Base-by-base conservation (phyloP, 2,329 filamentous ascomycete genomes). In the Nigrospora sphaerica region DNA sequence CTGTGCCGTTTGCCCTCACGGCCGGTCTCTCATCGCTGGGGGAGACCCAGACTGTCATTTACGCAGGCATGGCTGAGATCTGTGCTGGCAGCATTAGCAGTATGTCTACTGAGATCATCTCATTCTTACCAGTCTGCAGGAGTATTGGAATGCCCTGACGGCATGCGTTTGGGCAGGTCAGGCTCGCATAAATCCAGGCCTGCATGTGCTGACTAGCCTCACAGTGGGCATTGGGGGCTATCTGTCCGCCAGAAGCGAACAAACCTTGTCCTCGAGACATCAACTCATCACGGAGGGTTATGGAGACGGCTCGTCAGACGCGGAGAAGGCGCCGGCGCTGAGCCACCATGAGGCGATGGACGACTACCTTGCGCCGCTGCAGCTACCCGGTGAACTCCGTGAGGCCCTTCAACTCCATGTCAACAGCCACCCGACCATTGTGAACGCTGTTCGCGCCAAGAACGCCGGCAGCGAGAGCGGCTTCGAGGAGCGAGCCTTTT, bases 1-100 rank as follows among this genome's bases (percentile, higher is more conserved):
- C 86, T 0, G 86, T 91, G 0, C 86, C 86, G 0, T 91, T 91
- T 55, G 86, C 86, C 14, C 71, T 91, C 34, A 89, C 85, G 0
- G 86, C 87, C 0, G 86, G 86, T 13, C 72, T 91, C 2, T 83
- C 80, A 2, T 75, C 75, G 43, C 69, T 86, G 39, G 81, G 81
- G n/a, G 73, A 79, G 59, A 81, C 80, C 32, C 76, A 73, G 42
- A 75, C 85, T 4, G 82, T 86, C 52, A 79, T 92, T 48, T 80
- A 85, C 52, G 86, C 83, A 44, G 86, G 86, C 7, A 70, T 88
- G 31, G 86, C 86, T 5, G 86, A 90, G 68, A 74, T 90, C 42
- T 85, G 87, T 59, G 83, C 83, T 0, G 86, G 86, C 16, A 81
- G 83, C 54, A 88, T 90, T 54, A 85, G 78, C 45, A 90, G 23